Base-by-base conservation (phyloP, 768 basidiomycete species). In the Hericium erinaceus region DNA sequence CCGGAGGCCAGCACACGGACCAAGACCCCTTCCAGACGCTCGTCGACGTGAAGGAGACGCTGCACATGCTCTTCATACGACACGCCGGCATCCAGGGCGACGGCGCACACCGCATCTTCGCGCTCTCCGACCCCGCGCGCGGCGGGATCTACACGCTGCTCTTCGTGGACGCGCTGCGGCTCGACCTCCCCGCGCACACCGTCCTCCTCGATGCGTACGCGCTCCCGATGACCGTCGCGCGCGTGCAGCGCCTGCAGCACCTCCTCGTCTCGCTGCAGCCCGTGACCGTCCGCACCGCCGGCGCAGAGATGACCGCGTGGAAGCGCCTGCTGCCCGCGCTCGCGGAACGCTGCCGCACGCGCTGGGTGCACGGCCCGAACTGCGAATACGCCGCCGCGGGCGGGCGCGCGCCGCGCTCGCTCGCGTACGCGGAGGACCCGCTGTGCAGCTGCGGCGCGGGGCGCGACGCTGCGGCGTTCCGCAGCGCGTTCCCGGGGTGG, bases 391-490 rank as follows among this genome's bases (percentile, higher is more conserved):
- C 61, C 16, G 16, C 20, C 12, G 18, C 60, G 52, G 39, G 70
- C 57, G 50, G 60, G 4, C 39, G 15, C 9, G 67, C 79, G 20
- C 80, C 81, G 0, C 65, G 77, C 3, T 67, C 69, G 38, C 61
- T 64, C 11, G 73, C 75, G 38, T 67, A 72, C 11, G 69, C 69
- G 3, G 66, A 68, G 39, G 63, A 63, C 8, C 79, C 80, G 0
- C 64, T 83, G 20, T 85, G 84, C 59, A 70, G 70, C 2, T 85
- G 83, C 51, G 82, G 82, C 1, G 64, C 67, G 37, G 81, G 81
- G 4, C 72, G 80, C 49, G 74, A 77, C 51, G 67, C 76, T 4
- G 75, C 69, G 2, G 66, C 61, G 0, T 74, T 83, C 58, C 28
- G 28, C 4, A 60, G 61, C 0, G 66, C 61, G 12, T 58, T 66